Evolutionary conservation across 148 eudicot species (phyloP).

Genomic region (Vaccinium vitisidaea): DNA sequence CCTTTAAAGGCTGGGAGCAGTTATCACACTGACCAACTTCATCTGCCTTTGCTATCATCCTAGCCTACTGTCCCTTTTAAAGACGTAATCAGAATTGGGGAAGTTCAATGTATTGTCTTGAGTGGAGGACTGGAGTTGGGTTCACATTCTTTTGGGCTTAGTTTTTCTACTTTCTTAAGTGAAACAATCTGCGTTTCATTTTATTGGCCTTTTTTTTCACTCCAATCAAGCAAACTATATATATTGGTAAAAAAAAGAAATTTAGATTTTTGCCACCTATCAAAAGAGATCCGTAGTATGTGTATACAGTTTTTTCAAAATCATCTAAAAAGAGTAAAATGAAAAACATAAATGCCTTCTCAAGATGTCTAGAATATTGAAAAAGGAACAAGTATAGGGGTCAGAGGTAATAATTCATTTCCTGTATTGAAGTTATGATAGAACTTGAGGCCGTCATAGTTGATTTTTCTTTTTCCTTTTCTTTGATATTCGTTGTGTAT

Average conservation of each 20-base stretch:
- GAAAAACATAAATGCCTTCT: background rate
- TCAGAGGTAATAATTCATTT: background rate
- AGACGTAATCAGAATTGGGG: background rate
- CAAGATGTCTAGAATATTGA: background rate
- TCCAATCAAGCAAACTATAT: background rate
- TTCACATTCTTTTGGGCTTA: background rate
- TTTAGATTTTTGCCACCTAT: background rate
- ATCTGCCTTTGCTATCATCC: conserved; percentile 2
- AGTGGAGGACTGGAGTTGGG: background rate
- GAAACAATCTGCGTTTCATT: background rate
- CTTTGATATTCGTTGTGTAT: background rate
- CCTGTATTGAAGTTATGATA: background rate
- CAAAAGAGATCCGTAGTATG: background rate
- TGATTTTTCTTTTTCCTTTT: background rate
- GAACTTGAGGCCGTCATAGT: background rate
- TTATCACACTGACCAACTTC: background rate
- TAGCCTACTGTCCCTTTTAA: background rate
- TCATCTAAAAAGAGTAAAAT: background rate
- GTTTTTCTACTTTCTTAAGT: background rate
- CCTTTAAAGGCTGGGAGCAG: background rate
- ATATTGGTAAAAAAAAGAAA: background rate
- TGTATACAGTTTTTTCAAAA: background rate
- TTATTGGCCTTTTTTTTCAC: background rate
- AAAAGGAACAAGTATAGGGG: background rate
- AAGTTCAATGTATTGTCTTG: background rate